phyloP scores from a whole-genome alignment of 1,139 yeast species.

The Yamadazyma friedrichii region DNA sequence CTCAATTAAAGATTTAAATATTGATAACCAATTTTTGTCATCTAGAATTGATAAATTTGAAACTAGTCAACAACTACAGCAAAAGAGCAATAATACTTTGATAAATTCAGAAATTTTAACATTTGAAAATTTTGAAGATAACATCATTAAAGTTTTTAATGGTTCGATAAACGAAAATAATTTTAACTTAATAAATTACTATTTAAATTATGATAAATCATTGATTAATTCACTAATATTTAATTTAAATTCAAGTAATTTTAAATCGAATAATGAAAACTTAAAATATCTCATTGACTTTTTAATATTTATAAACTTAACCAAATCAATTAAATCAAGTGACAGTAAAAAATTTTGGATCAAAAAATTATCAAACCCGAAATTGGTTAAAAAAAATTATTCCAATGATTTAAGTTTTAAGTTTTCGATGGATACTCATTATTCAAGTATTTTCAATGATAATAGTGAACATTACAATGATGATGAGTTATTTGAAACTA shows the following conservation, averaged over 20 bases:
- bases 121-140: slow-evolving; percentile 13
- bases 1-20: neutral
- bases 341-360: slow-evolving; percentile 28
- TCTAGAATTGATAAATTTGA: slow-evolving; percentile 3
- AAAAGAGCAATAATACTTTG: too few relatives aligned
- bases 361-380: slow-evolving; percentile 9
- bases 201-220: slow-evolving; percentile 7
- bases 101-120: slow-evolving; percentile 1
- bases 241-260: slow-evolving; percentile 16
- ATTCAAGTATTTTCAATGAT: slow-evolving; percentile 21
- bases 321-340: slow-evolving; percentile 17
- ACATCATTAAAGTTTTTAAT: slow-evolving; percentile 14
- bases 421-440: slow-evolving; percentile 18
- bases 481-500: slow-evolving; percentile 11
- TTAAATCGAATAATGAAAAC: slow-evolving; percentile 27
- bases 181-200: slow-evolving; percentile 10
- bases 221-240: slow-evolving; percentile 10
- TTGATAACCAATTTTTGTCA: slow-evolving; percentile 2
- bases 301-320: slow-evolving; percentile 21
- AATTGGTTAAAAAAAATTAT: slow-evolving; percentile 1
- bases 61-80: neutral
- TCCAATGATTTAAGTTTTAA: slow-evolving; percentile 9
- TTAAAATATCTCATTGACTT: slow-evolving; percentile 28
- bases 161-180: slow-evolving; percentile 9
- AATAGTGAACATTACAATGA: slow-evolving; percentile 8